Evolutionary conservation across 225 moss, liverwort and hornwort genomes (phyloP), one percentile per base, ranked within the genome.

Genomic region (Pseudoscleropodium purum): DNA sequence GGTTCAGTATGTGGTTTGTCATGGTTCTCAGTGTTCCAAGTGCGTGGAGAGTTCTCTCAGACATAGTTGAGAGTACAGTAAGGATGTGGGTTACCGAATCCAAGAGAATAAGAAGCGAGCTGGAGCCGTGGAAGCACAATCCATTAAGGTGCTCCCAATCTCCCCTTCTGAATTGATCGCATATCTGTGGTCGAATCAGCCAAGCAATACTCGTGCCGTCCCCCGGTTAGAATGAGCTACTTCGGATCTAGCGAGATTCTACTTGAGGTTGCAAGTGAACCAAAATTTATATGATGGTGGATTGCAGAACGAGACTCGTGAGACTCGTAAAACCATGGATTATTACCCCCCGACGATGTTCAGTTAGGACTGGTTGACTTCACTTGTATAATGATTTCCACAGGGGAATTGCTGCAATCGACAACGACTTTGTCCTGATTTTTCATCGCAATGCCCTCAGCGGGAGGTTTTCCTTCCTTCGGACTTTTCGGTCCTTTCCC

Each of bases 361-460:
- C 74, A 83, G 11, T 63, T 59, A 69, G 86, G 34, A 72, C 30
- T 83, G 30, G 64, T 65, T 79, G 86, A 61, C 86, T 89, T 92
- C 84, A 90, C 87, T 75, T 90, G 89, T 66, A 92, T 92, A 19
- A 90, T 81, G 39, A 92, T 89, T 85, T 92, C 92, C 23, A 89
- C 21, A 36, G 57, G 69, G 29, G 81, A 84, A 36, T 84, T 84
- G 54, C 57, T 84, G 75, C 62, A 84, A 81, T 89, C 67, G 27
- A 90, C 84, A 79, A 92, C 67, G 61, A 92, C 36, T 87, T 54
- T 86, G 14, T 85, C 91, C 34, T 85, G 62, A 47, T 85, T 87
- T 85, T 77, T 81, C 52, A 61, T 57, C 9, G 81, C n/a, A 62
- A 62, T 85, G 81, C 63, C 37, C 84, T 81, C 81, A 85, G 39